Base-by-base conservation (phyloP, 257 asterid species). In the Verbena officinalis region DNA sequence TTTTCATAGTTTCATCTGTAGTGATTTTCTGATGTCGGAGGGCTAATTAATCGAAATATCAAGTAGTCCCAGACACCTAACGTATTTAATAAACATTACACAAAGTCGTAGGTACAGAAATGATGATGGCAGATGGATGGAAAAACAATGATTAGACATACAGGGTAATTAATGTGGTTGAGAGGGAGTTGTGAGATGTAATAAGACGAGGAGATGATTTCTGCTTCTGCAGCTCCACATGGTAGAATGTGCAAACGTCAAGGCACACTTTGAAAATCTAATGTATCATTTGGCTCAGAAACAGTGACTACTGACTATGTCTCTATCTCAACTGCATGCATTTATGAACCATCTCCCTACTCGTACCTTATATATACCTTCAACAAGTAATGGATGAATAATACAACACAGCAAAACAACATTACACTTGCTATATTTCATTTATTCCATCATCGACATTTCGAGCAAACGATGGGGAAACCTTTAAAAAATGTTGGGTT, bases 271-370 rank as follows among this genome's bases (percentile, higher is more conserved):
- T 78, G 78, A 77, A 62, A 66, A 76, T 54, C 16, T 42, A n/a
- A 2, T 46, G n/a, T 49, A 27, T 10, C 12, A 21, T 46, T 48
- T 12, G 30, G 11, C 58, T 33, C 20, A 27, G 42, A 19, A 34
- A 33, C 40, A 22, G 48, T 39, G 52, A 14, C 43, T 1, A n/a
- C n/a, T n/a, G n/a, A n/a, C n/a, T 23, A 20, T 57, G 75, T 72
- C 72, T 43, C 70, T 22, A 12, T 45, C 74, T 57, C 86, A 81
- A 81, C 86, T 78, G 74, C 78, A 75, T 72, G 82, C 78, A 78
- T 78, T 81, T 65, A 81, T 70, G 81, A 60, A 21, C 6, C 62
- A 12, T 57, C 57, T 55, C 55, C 64, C 15, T n/a, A 14, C 51
- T 36, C n/a, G 23, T 43, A 11, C 51, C 66, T 45, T 78, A 75